A percentile compares a stretch with the other conserved stretches of the same genome.
Conservation (phyloP, 306 rosid species). For the Rosa chinensis region DNA sequence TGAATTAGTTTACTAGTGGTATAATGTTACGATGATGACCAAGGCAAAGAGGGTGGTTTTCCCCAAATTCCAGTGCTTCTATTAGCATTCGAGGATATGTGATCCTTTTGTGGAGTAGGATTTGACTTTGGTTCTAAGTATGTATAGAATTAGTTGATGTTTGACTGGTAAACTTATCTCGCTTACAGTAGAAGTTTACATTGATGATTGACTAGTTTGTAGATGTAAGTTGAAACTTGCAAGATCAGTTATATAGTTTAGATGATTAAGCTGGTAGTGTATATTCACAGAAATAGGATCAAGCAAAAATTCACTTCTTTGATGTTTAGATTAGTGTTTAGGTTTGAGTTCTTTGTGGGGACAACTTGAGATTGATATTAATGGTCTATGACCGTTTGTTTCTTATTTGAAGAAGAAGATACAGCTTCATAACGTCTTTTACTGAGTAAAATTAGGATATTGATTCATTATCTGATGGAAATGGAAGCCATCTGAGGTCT, state of each 20-base stretch:
- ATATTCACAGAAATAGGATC: not conserved
- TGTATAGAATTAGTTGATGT: not conserved
- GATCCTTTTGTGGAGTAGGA: not conserved
- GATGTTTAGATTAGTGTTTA: not conserved
- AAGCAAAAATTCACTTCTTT: not conserved
- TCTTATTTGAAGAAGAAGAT: not conserved
- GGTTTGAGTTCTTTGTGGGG: slow-evolving; percentile 1
- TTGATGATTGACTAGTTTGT: not conserved
- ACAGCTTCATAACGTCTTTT: not conserved
- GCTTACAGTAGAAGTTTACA: not conserved
- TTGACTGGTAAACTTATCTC: not conserved
- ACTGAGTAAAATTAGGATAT: not conserved
- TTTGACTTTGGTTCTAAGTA: not conserved
- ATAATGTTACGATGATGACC: not conserved
- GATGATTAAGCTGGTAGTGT: not conserved
- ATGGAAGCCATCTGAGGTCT: not conserved
- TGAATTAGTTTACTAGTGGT: not conserved
- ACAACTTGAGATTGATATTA: not conserved
- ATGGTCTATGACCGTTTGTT: not conserved
- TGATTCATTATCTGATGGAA: slow-evolving; percentile 3
- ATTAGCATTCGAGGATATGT: not conserved
- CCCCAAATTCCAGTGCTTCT: not conserved
- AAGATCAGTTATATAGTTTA: not conserved
- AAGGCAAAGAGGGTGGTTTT: not conserved
- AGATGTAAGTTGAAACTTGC: not conserved